Conservation (phyloP, 2,329 filamentous ascomycete species). For the Chaetomiaceae sp. region DNA sequence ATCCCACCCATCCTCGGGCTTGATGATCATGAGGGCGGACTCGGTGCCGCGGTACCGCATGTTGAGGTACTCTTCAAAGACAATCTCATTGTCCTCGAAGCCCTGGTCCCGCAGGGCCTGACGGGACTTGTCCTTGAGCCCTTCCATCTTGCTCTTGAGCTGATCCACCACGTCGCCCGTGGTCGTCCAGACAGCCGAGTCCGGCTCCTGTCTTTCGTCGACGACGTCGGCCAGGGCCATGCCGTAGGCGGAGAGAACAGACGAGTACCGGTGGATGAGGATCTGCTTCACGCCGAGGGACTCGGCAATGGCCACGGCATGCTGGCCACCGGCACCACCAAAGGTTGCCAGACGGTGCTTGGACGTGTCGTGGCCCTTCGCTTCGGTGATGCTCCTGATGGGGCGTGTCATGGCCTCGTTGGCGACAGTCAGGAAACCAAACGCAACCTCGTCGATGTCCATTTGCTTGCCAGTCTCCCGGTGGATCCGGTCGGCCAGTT, state of each 20-base stretch:
- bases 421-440: conserved; percentile 83
- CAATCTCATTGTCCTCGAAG: conserved; percentile 67
- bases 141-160: conserved; percentile 68
- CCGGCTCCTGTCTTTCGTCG: conserved; percentile 80
- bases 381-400: conserved; percentile 85
- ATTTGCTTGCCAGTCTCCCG: conserved; percentile 66
- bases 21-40: conserved; percentile 84
- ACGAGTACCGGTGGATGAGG: conserved; percentile 80
- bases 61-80: conserved; percentile 89
- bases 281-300: conserved; percentile 82
- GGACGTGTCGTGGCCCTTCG: conserved; percentile 85
- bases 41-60: conserved; percentile 90
- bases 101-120: conserved; percentile 69
- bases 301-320: conserved; percentile 85
- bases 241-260: conserved; percentile 83
- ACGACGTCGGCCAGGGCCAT: conserved; percentile 93
- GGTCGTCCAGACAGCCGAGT: conserved; percentile 58
- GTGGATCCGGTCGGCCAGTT: conserved; percentile 74
- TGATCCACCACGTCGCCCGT: conserved; percentile 53
- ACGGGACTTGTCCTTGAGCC: conserved; percentile 71
- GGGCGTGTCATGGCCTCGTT: conserved; percentile 90
- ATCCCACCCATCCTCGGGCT: conserved; percentile 69
- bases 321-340: conserved; percentile 85
- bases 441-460: conserved; percentile 78
- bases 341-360: conserved; percentile 89